phyloP scores from a whole-genome alignment of 345 rosid species.

The Firmiana major region DNA sequence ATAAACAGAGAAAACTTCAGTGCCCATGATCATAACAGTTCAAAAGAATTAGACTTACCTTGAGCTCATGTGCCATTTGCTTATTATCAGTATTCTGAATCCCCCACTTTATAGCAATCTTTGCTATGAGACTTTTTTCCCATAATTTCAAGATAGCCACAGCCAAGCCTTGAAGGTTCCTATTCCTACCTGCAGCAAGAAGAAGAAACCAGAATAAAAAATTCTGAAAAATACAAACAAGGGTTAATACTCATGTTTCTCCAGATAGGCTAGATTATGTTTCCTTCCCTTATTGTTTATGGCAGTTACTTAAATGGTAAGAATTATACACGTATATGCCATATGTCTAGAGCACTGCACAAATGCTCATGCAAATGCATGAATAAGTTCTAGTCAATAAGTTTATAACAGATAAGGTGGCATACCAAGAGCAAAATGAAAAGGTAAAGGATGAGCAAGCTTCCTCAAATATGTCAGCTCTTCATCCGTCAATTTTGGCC shows the following conservation, averaged over 20 bases:
- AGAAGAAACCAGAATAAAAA: constrained; percentile 8
- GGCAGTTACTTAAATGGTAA: neutral
- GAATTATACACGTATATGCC: neutral
- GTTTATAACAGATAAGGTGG: constrained; percentile 10
- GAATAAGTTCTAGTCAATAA: neutral
- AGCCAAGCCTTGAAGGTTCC: constrained; percentile 79
- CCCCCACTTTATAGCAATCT: constrained; percentile 90
- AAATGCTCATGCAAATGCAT: neutral
- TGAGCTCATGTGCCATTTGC: constrained; percentile 76
- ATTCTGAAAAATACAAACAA: constrained; percentile 1
- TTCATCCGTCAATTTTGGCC: constrained; percentile 46
- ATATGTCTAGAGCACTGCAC: neutral
- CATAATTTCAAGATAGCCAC: constrained; percentile 72
- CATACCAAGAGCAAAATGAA: constrained; percentile 93
- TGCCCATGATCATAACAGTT: neutral
- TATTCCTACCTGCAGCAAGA: constrained; percentile 62
- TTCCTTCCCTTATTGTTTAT: neutral
- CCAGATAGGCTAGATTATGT: neutral
- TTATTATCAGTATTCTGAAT: constrained; percentile 64
- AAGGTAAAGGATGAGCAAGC: constrained; percentile 64
- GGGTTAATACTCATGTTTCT: neutral
- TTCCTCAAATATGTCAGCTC: constrained; percentile 75
- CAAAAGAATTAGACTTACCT: constrained; percentile 37
- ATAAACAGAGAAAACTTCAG: neutral
- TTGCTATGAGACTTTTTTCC: constrained; percentile 70